Evolutionary conservation across 2,329 filamentous ascomycete species (phyloP).

Genomic region (Cucurbitaria berberidis): DNA sequence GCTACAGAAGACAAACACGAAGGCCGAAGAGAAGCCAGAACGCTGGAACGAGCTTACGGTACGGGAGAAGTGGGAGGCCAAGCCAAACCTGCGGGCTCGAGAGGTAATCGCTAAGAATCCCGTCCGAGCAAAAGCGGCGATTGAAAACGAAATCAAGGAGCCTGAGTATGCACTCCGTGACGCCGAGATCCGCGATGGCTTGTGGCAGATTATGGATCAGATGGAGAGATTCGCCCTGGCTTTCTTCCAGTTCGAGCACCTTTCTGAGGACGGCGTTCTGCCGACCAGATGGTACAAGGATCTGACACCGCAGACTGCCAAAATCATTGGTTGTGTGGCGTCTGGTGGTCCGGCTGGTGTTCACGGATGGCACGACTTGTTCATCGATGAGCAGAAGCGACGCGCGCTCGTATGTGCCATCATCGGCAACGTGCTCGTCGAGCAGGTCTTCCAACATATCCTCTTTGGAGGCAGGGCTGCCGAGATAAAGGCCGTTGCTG

Average conservation of each 20-base stretch:
- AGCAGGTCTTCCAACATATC: conserved; percentile 37
- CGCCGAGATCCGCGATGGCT: conserved; percentile 32
- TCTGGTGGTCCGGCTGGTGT: conserved; percentile 30
- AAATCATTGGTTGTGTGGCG: conserved; percentile 34
- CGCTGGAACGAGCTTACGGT: neutral
- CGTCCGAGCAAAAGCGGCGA: neutral
- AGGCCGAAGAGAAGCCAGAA: neutral
- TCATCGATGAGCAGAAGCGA: conserved; percentile 22
- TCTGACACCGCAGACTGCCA: conserved; percentile 22
- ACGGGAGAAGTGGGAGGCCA: neutral
- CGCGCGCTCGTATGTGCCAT: conserved; percentile 32
- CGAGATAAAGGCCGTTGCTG: conserved; percentile 6
- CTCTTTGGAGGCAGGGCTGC: conserved; percentile 30
- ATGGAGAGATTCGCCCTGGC: conserved; percentile 22
- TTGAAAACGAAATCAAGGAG: conserved; percentile 9
- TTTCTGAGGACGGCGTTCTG: neutral
- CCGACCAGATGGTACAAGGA: neutral
- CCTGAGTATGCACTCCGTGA: conserved; percentile 34
- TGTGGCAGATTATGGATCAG: conserved; percentile 21
- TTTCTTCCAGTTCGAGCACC: conserved; percentile 12
- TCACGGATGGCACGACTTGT: conserved; percentile 35
- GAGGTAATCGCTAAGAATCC: neutral
- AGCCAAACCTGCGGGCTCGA: conserved; percentile 5
- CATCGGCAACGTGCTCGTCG: conserved; percentile 37
- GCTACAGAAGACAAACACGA: neutral